Percentiles rank a stretch among this genome's conserved stretches.
Evolutionary conservation across 2,329 filamentous ascomycete species (phyloP).

Genomic region (Fusarium beomiforme): DNA sequence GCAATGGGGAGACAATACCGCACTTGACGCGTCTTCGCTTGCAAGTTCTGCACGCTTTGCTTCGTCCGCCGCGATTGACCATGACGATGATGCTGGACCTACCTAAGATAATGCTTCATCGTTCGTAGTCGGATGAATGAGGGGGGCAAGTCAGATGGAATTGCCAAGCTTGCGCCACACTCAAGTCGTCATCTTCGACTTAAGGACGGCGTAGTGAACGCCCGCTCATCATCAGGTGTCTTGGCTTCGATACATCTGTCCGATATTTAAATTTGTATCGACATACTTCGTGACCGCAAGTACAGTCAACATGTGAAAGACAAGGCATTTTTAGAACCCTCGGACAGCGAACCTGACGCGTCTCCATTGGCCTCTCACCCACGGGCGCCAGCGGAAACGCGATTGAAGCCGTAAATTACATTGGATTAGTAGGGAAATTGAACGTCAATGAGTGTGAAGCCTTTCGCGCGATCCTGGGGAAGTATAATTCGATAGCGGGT

Average conservation of each 20-base stretch:
- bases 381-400: no score
- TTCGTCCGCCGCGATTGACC: conserved; percentile 22
- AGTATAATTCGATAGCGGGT: accelerated
- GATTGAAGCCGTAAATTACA: no score
- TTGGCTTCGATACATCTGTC: neutral
- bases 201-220: neutral
- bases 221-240: neutral
- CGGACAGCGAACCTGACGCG: neutral
- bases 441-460: no score
- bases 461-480: accelerated
- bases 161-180: conserved; percentile 25
- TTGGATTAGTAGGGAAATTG: neutral
- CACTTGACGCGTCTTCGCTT: conserved; percentile 26
- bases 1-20: neutral
- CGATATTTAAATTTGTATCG: no score
- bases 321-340: neutral
- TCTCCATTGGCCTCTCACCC: neutral
- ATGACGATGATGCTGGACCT: neutral
- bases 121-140: neutral
- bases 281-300: neutral
- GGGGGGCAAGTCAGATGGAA: conserved; percentile 3
- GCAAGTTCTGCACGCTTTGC: conserved; percentile 23
- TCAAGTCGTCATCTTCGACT: conserved; percentile 6
- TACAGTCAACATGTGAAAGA: neutral
- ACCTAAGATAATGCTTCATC: neutral